These are phyloP conservation scores for Hypoxylon fragiforme DNA, from an alignment of 495 filamentous ascomycete species.

Conservation along the genomic window DNA sequence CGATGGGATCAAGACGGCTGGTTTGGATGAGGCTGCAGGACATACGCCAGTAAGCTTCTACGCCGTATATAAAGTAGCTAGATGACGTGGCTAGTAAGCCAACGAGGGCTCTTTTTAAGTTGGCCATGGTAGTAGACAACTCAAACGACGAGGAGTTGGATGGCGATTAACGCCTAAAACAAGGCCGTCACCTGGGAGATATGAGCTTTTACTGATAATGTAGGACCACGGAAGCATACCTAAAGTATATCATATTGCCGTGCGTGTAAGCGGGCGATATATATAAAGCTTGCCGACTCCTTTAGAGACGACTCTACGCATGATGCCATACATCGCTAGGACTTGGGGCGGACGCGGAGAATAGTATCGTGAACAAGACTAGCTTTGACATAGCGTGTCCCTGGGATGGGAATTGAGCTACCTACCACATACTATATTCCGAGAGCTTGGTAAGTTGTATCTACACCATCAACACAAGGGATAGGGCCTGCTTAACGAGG, in stretches of 20 bases:
- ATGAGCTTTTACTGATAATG: too few species aligned
- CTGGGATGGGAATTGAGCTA: too few species aligned
- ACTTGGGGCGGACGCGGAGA: not conserved
- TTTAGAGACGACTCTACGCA: not conserved
- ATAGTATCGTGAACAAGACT: not conserved
- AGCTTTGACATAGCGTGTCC: not conserved
- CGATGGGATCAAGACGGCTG: slow-evolving; percentile 65
- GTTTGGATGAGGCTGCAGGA: slow-evolving; percentile 32
- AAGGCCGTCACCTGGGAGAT: too few species aligned
- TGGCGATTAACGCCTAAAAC: not conserved
- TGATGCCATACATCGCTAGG: not conserved
- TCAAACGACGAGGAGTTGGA: not conserved
- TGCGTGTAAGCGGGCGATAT: too few species aligned
- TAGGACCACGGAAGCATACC: not conserved
- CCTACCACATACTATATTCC: too few species aligned
- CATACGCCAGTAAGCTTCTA: slow-evolving; percentile 31
- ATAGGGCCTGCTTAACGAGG: too few species aligned
- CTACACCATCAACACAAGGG: too few species aligned
- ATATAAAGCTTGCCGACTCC: not conserved
- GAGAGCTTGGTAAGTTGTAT: not conserved
- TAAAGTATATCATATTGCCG: too few species aligned
- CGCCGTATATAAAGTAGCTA: not conserved
- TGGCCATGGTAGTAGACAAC: slow-evolving; percentile 11
- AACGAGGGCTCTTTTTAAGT: slow-evolving; percentile 1
- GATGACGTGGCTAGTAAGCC: slow-evolving; percentile 3